Evolutionary conservation across 1,139 yeast genomes (phyloP).

Genomic region (Taphrina pruni): DNA sequence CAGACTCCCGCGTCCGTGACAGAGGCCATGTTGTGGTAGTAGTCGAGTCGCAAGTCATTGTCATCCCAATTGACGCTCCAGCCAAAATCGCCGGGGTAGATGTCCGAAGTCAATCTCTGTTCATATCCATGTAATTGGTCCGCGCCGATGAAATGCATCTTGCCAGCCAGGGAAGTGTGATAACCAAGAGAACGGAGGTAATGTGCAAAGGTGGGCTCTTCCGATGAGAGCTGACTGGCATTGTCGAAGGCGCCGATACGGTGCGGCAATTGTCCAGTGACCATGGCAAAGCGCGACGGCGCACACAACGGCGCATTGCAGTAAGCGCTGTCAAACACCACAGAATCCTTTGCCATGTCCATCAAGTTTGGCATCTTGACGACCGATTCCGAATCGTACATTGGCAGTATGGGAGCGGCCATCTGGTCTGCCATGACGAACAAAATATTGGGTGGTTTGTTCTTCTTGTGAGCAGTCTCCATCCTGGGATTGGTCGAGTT

Average conservation of each 20-base stretch:
- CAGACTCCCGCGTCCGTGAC: constrained; percentile 41
- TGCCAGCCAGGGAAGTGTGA: constrained; percentile 37
- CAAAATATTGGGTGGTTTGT: constrained; percentile 37
- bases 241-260: constrained; percentile 40
- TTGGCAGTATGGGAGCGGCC: constrained; percentile 40
- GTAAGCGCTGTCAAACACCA: constrained; percentile 39
- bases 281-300: constrained; percentile 41
- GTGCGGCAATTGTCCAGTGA: constrained; percentile 39
- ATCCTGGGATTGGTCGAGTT: not conserved
- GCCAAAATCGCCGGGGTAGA: constrained; percentile 39
- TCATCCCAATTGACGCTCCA: constrained; percentile 40
- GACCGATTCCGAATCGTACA: constrained; percentile 35
- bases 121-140: constrained; percentile 40
- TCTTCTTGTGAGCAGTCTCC: constrained; percentile 2
- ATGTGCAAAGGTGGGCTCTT: constrained; percentile 36
- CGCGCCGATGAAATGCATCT: constrained; percentile 40
- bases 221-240: constrained; percentile 38
- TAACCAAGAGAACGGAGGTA: constrained; percentile 38
- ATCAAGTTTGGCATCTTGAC: constrained; percentile 38
- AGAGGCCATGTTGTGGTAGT: constrained; percentile 42
- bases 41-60: constrained; percentile 34
- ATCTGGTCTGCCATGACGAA: constrained; percentile 41
- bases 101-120: constrained; percentile 37
- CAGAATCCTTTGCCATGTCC: constrained; percentile 35
- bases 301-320: constrained; percentile 40